A percentile compares a stretch with the other conserved stretches of the same genome.
phyloP scores from a whole-genome alignment of 1,284 basidiomycete species.

The Flammula alnicola region DNA sequence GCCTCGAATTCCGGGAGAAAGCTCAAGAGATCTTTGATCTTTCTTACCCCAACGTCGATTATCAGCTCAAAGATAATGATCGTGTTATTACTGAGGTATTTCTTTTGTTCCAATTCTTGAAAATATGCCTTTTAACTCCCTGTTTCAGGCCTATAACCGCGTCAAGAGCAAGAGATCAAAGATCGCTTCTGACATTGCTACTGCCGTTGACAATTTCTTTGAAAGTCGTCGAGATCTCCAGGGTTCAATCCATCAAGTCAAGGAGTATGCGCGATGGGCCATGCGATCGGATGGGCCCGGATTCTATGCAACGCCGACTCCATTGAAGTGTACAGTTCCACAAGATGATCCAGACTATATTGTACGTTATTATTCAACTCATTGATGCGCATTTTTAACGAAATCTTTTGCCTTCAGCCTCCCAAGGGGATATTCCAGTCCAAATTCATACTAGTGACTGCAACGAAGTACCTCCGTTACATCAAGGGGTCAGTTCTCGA shows the following conservation, averaged over 20 bases:
- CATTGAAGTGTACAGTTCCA: conserved; percentile 3
- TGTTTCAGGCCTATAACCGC: conserved; percentile 20
- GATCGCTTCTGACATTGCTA: conserved; percentile 15
- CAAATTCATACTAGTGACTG: conserved; percentile 9
- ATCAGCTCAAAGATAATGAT: conserved; percentile 2
- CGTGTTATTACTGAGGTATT: conserved; percentile 5
- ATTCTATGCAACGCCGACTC: conserved; percentile 22
- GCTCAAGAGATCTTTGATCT: conserved; percentile 14
- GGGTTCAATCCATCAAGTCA: conserved; percentile 9
- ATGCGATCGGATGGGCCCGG: conserved; percentile 19
- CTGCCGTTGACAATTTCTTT: conserved; percentile 18
- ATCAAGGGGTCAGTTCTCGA: conserved; percentile 16
- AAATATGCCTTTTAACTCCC: background rate
- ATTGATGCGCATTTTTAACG: background rate
- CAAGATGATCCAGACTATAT: conserved; percentile 7
- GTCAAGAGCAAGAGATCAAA: conserved; percentile 19
- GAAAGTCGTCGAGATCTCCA: conserved; percentile 1
- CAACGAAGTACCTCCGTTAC: conserved; percentile 13
- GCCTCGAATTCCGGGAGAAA: conserved; percentile 8
- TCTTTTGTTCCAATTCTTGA: background rate
- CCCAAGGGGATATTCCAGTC: conserved; percentile 14
- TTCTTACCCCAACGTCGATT: conserved; percentile 7
- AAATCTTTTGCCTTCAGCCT: background rate
- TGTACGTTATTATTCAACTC: background rate
- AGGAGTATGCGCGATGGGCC: conserved; percentile 19